These are phyloP conservation scores for Ceratobasidium theobromae DNA, from an alignment of 1,284 basidiomycete species.

Conservation along the genomic window DNA sequence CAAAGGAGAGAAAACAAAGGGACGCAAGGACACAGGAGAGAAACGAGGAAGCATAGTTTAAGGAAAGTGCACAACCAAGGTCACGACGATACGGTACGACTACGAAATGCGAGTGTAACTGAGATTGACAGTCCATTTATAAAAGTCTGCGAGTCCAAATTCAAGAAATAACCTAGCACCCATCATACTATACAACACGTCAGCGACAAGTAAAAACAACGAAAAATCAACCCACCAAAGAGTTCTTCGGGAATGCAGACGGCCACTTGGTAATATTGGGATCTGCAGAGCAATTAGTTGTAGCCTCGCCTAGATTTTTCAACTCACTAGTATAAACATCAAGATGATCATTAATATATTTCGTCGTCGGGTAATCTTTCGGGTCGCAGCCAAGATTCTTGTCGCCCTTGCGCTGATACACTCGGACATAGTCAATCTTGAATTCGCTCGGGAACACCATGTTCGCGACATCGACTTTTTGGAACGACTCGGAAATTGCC, in stretches of 20 bases:
- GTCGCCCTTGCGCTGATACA: constrained; percentile 53
- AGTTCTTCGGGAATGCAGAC: constrained; percentile 36
- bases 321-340: constrained; percentile 37
- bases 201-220: not conserved
- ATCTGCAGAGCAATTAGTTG: constrained; percentile 17
- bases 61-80: not conserved
- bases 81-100: not conserved
- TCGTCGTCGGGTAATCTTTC: constrained; percentile 52
- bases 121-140: constrained; percentile 31
- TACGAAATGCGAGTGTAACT: constrained; percentile 12
- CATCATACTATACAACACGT: constrained; percentile 22
- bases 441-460: constrained; percentile 54
- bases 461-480: constrained; percentile 49
- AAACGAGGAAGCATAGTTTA: constrained; percentile 17
- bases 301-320: not conserved
- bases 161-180: constrained; percentile 16
- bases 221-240: constrained; percentile 28
- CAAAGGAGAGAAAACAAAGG: not conserved
- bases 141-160: constrained; percentile 16
- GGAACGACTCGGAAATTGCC: constrained; percentile 53
- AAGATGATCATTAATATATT: constrained; percentile 49
- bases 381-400: constrained; percentile 60
- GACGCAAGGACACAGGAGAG: not conserved
- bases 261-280: constrained; percentile 36
- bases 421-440: constrained; percentile 60